Evolutionary conservation across 1,139 yeast genomes (phyloP).

Genomic region (Zygoascus meyerae): DNA sequence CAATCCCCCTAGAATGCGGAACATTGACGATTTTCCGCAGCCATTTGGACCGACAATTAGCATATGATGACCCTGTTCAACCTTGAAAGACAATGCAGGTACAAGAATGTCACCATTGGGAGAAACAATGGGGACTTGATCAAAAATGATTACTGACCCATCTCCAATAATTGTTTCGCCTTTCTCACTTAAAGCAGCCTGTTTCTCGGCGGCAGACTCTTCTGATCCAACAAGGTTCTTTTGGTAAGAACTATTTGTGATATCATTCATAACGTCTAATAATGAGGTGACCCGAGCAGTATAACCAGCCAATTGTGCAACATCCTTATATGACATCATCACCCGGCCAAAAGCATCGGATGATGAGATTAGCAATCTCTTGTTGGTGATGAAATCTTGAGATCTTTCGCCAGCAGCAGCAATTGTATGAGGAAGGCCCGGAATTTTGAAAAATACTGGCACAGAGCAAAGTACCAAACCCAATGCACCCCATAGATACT

Average conservation of each 20-base stretch:
- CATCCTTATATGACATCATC: constrained; percentile 76
- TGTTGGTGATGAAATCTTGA: constrained; percentile 75
- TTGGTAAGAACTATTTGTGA: constrained; percentile 37
- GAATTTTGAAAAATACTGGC: constrained; percentile 73
- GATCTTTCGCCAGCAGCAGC: constrained; percentile 31
- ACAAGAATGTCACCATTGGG: constrained; percentile 79
- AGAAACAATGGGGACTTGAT: constrained; percentile 70
- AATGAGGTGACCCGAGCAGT: constrained; percentile 70
- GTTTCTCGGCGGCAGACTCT: constrained; percentile 17
- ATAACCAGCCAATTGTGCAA: constrained; percentile 82
- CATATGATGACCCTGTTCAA: constrained; percentile 77
- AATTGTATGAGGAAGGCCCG: constrained; percentile 21
- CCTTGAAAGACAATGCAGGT: constrained; percentile 58
- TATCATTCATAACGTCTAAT: constrained; percentile 55
- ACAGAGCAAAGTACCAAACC: constrained; percentile 84
- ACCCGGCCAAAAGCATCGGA: constrained; percentile 86
- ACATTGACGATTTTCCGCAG: constrained; percentile 87
- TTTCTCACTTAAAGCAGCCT: constrained; percentile 18
- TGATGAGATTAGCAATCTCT: constrained; percentile 77
- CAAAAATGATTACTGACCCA: constrained; percentile 62
- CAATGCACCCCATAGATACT: constrained; percentile 94
- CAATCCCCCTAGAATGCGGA: constrained; percentile 83
- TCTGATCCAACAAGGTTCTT: constrained; percentile 27
- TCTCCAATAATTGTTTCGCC: constrained; percentile 34
- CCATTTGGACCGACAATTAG: constrained; percentile 95